Base-by-base conservation (phyloP, 257 asterid genomes). In the Nyctanthes arbortristis region DNA sequence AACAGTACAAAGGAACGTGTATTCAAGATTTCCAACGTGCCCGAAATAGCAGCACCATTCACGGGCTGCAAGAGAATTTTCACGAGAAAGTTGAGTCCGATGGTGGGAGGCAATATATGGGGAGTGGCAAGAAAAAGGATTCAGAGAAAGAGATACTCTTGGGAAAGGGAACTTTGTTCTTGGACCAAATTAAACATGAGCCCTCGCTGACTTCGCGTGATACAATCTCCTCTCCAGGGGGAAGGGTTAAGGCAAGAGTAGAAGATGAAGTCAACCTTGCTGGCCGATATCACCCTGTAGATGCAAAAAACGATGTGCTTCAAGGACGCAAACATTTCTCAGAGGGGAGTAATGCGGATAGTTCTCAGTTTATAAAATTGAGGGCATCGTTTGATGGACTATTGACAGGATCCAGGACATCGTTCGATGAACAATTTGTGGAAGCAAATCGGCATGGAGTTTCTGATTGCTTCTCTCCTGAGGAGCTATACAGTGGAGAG, bases 381-480 rank as follows among this genome's bases (percentile, higher is more conserved):
- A 76, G 81, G 75, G 54, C 80, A 34, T 77, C 82, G 36, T 65
- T 74, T 69, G 83, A 82, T 69, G 84, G 66, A 66, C 80, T 80
- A 59, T 63, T 77, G 45, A 37, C 79, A 61, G 90, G 84, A 77
- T 78, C 84, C 34, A 76, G 81, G 75, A 61, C 80, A 36, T 79
- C 81, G 36, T 65, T 75, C 67, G 83, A 82, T 70, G 85, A 66
- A 66, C 81, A 82, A 56, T 63, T 74, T 61, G 70, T 83, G 31
- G 88, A 76, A 64, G 70, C 35, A 27, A 49, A 66, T 13, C 84
- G 61, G 69, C 73, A 31, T n/a, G 78, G 82, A 77, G 70, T 79
- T 64, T 75, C 92, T 65, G 83, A 79, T 81, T 78, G 78, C 76
- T 72, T 74, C 68, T 82, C 86, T 63, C 74, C 88, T 25, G 82